Evolutionary conservation across 495 filamentous ascomycete species (phyloP).

Genomic region (Aspergillus sclerotiicarbonarius): DNA sequence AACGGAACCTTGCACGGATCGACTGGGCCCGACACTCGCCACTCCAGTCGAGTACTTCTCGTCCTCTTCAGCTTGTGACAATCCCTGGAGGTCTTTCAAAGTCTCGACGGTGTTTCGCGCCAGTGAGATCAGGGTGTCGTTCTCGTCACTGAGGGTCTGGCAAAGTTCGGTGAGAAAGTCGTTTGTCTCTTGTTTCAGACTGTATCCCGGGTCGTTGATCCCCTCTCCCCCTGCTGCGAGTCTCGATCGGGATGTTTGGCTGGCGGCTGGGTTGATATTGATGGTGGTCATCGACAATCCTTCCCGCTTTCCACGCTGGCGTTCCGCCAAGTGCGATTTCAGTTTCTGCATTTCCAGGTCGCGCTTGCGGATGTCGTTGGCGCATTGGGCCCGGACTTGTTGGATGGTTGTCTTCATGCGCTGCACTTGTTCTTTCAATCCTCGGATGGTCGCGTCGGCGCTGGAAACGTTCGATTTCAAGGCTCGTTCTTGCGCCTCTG

Average conservation of each 20-base stretch:
- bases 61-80: slow-evolving; percentile 53
- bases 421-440: slow-evolving; percentile 75
- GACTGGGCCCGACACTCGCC: slow-evolving; percentile 36
- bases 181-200: slow-evolving; percentile 80
- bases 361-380: slow-evolving; percentile 87
- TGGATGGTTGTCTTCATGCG: slow-evolving; percentile 71
- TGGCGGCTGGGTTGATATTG: slow-evolving; percentile 43
- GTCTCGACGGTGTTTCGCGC: slow-evolving; percentile 67
- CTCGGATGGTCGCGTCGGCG: slow-evolving; percentile 66
- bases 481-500: slow-evolving; percentile 69
- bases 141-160: slow-evolving; percentile 88
- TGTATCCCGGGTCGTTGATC: slow-evolving; percentile 62
- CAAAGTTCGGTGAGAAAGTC: slow-evolving; percentile 88
- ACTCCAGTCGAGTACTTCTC: slow-evolving; percentile 36
- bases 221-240: slow-evolving; percentile 39
- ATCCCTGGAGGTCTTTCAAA: slow-evolving; percentile 75
- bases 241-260: slow-evolving; percentile 32
- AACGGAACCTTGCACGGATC: slow-evolving; percentile 32
- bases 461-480: slow-evolving; percentile 65
- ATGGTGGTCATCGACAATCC: slow-evolving; percentile 50
- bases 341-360: slow-evolving; percentile 84
- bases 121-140: slow-evolving; percentile 76
- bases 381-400: slow-evolving; percentile 82
- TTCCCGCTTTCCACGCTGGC: slow-evolving; percentile 49
- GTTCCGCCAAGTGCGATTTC: slow-evolving; percentile 74